Evolutionary conservation across 306 rosid genomes (phyloP).

Genomic region (Vigna unguiculata): DNA sequence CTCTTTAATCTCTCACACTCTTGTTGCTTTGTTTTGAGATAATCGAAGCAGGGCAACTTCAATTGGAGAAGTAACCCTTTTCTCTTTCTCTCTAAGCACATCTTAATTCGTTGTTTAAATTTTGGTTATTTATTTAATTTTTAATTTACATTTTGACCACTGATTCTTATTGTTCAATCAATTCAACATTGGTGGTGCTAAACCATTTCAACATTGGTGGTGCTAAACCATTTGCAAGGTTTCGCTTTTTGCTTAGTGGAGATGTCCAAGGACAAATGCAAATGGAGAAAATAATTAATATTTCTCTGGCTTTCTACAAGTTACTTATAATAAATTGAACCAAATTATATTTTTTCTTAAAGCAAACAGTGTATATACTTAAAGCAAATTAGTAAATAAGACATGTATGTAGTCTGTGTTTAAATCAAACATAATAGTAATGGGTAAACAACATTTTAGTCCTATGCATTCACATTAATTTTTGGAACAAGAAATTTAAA

Average conservation of each 20-base stretch:
- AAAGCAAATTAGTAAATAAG: background rate
- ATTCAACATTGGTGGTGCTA: no score
- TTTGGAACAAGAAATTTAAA: no score
- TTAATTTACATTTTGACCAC: background rate
- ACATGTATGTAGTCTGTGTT: background rate
- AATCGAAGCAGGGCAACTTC: constrained; percentile 82
- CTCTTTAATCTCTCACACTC: background rate
- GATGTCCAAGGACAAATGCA: background rate
- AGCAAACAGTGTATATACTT: background rate
- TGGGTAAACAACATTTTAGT: no score
- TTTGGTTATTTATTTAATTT: constrained; percentile 27
- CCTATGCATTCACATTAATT: no score
- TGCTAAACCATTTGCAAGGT: background rate
- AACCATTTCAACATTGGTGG: background rate
- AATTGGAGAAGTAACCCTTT: constrained; percentile 67
- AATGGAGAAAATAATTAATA: background rate
- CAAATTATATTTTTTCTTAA: background rate
- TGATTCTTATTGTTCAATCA: background rate
- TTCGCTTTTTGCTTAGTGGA: background rate
- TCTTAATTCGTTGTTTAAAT: background rate
- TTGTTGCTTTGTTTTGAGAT: constrained; percentile 53
- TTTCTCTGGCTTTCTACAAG: background rate
- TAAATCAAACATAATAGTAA: background rate
- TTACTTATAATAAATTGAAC: background rate
- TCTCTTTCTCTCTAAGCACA: background rate